phyloP scores from a whole-genome alignment of 1,139 yeast species.

The Debaryomyces robertsiae region DNA sequence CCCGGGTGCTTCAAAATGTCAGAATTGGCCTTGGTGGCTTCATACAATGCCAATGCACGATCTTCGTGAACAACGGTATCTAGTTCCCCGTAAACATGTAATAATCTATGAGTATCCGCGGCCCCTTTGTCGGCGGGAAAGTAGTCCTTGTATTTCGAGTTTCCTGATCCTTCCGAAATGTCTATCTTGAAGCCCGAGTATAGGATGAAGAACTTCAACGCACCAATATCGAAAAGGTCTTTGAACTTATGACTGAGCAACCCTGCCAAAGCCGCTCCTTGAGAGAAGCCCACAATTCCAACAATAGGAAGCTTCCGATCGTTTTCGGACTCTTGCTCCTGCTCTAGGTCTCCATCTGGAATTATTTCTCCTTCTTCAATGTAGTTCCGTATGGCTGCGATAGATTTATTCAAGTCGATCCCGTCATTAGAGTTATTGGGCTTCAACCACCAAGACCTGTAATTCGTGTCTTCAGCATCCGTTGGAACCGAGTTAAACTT shows the following conservation, averaged over 20 bases:
- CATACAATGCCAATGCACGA: constrained; percentile 59
- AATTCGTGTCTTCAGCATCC: constrained; percentile 28
- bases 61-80: constrained; percentile 88
- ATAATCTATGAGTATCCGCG: constrained; percentile 35
- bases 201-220: constrained; percentile 68
- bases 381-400: constrained; percentile 33
- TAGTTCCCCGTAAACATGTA: constrained; percentile 83
- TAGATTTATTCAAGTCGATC: constrained; percentile 31
- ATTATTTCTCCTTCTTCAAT: constrained; percentile 35
- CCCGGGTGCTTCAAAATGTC: constrained; percentile 72
- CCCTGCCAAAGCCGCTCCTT: constrained; percentile 56
- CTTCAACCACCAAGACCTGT: constrained; percentile 45
- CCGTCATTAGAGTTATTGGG: constrained; percentile 24
- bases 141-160: constrained; percentile 25
- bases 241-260: constrained; percentile 35
- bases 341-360: constrained; percentile 30
- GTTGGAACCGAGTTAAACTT: constrained; percentile 33
- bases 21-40: constrained; percentile 50
- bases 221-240: constrained; percentile 29
- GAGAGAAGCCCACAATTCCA: constrained; percentile 49
- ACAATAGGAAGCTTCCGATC: constrained; percentile 37
- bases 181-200: constrained; percentile 77
- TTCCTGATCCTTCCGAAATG: constrained; percentile 43
- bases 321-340: constrained; percentile 24
- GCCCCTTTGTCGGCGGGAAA: constrained; percentile 34